phyloP scores from a whole-genome alignment of 306 rosid species.

The Casuarina equisetifolia region DNA sequence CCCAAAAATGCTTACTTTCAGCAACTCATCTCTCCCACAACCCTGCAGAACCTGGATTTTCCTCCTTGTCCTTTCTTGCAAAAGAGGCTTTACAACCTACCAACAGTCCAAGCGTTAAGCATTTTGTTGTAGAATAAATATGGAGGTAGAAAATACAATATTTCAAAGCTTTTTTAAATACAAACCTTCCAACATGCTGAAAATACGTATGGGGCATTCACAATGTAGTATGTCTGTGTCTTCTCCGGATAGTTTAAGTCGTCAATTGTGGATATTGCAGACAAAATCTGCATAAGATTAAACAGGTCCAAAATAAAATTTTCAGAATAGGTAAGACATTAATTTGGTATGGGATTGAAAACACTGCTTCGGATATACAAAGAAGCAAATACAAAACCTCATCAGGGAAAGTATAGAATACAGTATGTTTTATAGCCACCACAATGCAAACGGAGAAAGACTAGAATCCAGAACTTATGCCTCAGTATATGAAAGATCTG shows the following conservation, averaged over 20 bases:
- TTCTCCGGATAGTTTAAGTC: constrained; percentile 98
- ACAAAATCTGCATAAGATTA: constrained; percentile 70
- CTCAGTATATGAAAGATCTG: background rate
- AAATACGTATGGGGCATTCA: constrained; percentile 85
- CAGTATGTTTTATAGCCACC: background rate
- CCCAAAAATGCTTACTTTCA: constrained; percentile 53
- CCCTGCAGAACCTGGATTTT: constrained; percentile 87
- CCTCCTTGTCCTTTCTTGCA: constrained; percentile 93
- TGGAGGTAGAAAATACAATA: background rate
- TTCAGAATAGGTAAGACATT: background rate
- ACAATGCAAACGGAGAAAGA: background rate
- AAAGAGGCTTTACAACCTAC: constrained; percentile 92
- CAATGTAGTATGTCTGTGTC: constrained; percentile 85
- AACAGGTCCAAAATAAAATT: constrained; percentile 27
- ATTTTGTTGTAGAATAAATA: constrained; percentile 14
- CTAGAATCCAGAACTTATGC: background rate
- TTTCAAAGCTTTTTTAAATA: background rate
- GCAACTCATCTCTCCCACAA: constrained; percentile 86
- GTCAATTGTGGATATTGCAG: constrained; percentile 82
- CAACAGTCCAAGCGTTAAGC: constrained; percentile 13
- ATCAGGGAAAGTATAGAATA: background rate
- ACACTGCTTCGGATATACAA: background rate
- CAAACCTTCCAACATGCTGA: constrained; percentile 99
- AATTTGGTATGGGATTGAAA: background rate
- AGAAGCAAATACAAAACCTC: background rate